A percentile compares a stretch with the other conserved stretches of the same genome.
These are phyloP conservation scores for Entrophospora sp. DNA, from an alignment of 192 early-diverging fungal genomes.

Conservation along the genomic window DNA sequence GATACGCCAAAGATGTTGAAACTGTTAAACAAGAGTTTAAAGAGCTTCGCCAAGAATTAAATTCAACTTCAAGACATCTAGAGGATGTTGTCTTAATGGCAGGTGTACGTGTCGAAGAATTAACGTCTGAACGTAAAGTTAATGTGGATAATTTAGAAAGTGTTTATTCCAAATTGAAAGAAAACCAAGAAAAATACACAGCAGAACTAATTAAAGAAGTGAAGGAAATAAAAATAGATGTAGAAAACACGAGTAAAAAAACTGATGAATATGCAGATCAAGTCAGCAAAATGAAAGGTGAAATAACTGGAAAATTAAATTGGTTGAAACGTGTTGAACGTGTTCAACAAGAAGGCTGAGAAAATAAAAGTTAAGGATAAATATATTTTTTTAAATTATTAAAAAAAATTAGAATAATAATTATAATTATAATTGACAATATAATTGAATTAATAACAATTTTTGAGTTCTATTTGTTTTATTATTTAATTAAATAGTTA, in stretches of 20 bases:
- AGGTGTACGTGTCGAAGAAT: slow-evolving; percentile 13
- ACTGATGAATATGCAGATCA: slow-evolving; percentile 4
- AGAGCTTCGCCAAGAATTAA: slow-evolving; percentile 8
- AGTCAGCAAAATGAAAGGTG: slow-evolving; percentile 15
- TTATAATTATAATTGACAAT: too few species aligned
- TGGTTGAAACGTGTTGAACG: slow-evolving; percentile 13
- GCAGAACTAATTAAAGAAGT: slow-evolving; percentile 16
- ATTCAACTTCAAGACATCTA: background rate
- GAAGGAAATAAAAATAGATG: slow-evolving; percentile 4
- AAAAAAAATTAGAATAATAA: too few species aligned
- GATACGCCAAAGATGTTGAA: slow-evolving; percentile 17
- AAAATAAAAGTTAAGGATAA: too few species aligned
- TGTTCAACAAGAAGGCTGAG: background rate
- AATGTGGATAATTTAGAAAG: slow-evolving; percentile 7
- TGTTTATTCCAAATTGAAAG: slow-evolving; percentile 7
- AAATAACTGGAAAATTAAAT: slow-evolving; percentile 21
- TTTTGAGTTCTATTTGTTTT: too few species aligned
- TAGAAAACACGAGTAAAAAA: background rate
- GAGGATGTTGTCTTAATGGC: slow-evolving; percentile 20
- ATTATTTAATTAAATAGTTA: too few species aligned
- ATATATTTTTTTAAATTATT: too few species aligned
- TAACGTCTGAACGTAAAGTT: slow-evolving; percentile 5
- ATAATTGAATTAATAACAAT: too few species aligned
- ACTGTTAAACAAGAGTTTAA: slow-evolving; percentile 16
- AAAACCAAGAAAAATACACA: slow-evolving; percentile 19